Evolutionary conservation across 2,329 filamentous ascomycete species (phyloP), one percentile per base, ranked within the genome.

Genomic region (Fusarium ramigenum): DNA sequence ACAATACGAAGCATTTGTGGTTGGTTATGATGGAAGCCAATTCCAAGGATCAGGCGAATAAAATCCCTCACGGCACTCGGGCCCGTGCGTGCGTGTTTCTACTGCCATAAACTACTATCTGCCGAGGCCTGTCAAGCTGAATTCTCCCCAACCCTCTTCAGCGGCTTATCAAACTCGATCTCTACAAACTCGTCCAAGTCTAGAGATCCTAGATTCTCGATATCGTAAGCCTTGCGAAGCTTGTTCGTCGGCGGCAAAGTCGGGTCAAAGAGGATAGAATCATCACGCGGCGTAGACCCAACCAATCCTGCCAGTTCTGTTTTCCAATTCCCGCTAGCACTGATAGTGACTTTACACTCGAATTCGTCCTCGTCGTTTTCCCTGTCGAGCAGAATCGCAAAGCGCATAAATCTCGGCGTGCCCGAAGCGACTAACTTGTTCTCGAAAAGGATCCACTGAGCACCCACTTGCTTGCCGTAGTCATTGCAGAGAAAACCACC

Each of bases 291-390:
- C 4, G 72, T 75, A n/a, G 64, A 69, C 34, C 78, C 79, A 66
- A 80, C 78, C 19, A 82, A 44, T 4, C 36, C 63, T 21, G 76
- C 75, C 23, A 79, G 52, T n/a, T 78, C 75, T 0, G 77, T 76
- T 46, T 73, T 77, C 50, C 77, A 78, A 19, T 81, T 80, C 2
- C 75, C 78, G 36, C 72, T 72, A 9, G 73, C 78, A 46, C 74
- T 57, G 60, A 81, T 74, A 23, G 72, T 76, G 47, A 81, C 68
- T n/a, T 54, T 71, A 53, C 78, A 79, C 40, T 77, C 57, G 39
- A 82, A 82, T 2, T 72, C 67, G 18, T 67, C 67, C 19, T 67
- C 71, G 5, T 80, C 74, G 25, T 78, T 62, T 16, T 62, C 63
- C 57, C 73, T 64, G 37, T 61, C 61, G 4, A 67, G 40, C 3